phyloP scores from a whole-genome alignment of 306 rosid genomes.

The Inga oerstediana region DNA sequence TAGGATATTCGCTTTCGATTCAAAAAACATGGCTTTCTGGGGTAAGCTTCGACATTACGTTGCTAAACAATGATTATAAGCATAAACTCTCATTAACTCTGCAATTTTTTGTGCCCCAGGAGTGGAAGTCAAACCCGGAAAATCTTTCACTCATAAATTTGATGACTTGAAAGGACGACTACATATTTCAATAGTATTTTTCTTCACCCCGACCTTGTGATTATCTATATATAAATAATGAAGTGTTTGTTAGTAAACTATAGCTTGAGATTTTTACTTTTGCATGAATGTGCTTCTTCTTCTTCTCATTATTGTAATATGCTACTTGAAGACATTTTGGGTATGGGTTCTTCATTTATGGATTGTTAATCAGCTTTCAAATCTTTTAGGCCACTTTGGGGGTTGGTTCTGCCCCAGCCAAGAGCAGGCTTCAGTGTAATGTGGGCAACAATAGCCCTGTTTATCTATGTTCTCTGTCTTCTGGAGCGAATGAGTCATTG shows the following conservation, averaged over 20 bases:
- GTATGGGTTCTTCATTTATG: not conserved
- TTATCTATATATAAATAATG: not conserved
- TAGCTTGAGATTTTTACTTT: not conserved
- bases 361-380: conserved; percentile 12
- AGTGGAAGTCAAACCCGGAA: conserved; percentile 85
- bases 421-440: conserved; percentile 86
- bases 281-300: not conserved
- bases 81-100: not conserved
- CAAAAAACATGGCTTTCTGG: conserved; percentile 72
- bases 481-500: conserved; percentile 68
- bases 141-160: conserved; percentile 58
- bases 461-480: conserved; percentile 74
- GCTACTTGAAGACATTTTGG: not conserved
- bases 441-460: conserved; percentile 83
- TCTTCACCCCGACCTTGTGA: not conserved
- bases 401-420: conserved; percentile 54
- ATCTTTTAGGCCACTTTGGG: conserved; percentile 71
- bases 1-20: not conserved
- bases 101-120: conserved; percentile 38
- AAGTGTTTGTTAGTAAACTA: not conserved
- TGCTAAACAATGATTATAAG: not conserved
- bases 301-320: not conserved
- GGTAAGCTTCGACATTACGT: conserved; percentile 43
- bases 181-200: conserved; percentile 75
- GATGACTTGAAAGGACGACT: conserved; percentile 73